phyloP scores from a whole-genome alignment of 208 protist species.

The Crithidia brevicula region DNA sequence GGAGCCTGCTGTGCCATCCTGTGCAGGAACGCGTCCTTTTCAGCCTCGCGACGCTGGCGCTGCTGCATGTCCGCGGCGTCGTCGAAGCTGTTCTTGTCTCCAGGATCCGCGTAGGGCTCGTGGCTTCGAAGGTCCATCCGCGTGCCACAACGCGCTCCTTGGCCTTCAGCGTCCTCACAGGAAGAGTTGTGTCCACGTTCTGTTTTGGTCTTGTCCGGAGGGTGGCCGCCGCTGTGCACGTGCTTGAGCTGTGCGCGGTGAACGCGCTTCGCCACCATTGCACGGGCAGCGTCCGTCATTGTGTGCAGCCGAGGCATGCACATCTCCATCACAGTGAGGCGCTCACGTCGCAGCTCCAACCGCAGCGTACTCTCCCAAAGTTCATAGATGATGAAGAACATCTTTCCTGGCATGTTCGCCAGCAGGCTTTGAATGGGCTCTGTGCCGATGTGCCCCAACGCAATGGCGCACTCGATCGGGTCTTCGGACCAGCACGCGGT shows the following conservation, averaged over 20 bases:
- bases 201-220: not conserved
- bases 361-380: conserved; percentile 63
- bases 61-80: conserved; percentile 8
- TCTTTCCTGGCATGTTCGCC: conserved; percentile 21
- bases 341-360: conserved; percentile 59
- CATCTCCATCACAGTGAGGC: conserved; percentile 35
- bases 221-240: too few relatives aligned
- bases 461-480: conserved; percentile 43
- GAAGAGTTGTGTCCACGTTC: not conserved
- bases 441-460: conserved; percentile 35
- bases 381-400: conserved; percentile 61
- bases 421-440: conserved; percentile 47
- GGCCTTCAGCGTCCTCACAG: not conserved
- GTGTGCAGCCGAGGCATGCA: conserved; percentile 52
- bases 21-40: not conserved
- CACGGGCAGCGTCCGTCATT: conserved; percentile 37
- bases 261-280: conserved; percentile 31
- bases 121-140: not conserved
- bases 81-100: not conserved
- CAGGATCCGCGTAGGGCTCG: conserved; percentile 6
- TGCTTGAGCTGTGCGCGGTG: not conserved
- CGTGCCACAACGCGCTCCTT: not conserved
- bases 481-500: conserved; percentile 63
- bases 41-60: not conserved
- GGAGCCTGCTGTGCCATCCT: not conserved